Evolutionary conservation across 345 rosid species (phyloP), one percentile per base, ranked within the genome.

Genomic region (Nephelium lappaceum): DNA sequence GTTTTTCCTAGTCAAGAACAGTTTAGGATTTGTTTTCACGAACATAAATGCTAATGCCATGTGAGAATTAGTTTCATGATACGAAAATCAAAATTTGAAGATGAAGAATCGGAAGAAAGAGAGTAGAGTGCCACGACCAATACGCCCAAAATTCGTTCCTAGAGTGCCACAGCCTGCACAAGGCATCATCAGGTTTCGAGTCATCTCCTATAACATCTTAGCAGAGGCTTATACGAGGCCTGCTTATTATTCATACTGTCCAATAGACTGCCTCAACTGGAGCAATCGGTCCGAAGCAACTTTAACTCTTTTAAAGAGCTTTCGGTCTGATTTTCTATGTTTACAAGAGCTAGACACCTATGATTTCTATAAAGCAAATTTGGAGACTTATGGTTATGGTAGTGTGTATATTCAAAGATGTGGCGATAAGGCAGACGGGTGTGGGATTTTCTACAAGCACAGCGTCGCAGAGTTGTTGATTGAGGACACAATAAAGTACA

Each of bases 291-390:
- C 97, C 23, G 85, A 86, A 68, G 92, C 93, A 51, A 84, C 91
- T 80, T 72, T 94, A 41, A 84, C 92, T 21, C 80, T 92, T 76
- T 88, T 96, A 38, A 83, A 80, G 79, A 82, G 83, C 71, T 80
- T 96, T 8, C 78, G 76, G 6, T 91, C 91, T n/a, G 95, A 93
- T 81, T 90, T 96, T 87, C 84, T 94, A 21, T 96, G 97, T 81
- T 82, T 96, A 67, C 64, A 93, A 97, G 98, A 96, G 86, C 75
- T 96, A 86, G 99, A 93, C 74, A 92, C 87, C 25, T 91, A 94
- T 77, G 85, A 82, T 77, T 96, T 89, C 84, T 94, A 94, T 86
- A 88, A 86, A 87, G 69, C 43, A 72, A 89, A 75, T 12, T 85
- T 93, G 87, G 90, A 84, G 74, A 83, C 80, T 72, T 76, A 69